phyloP scores from a whole-genome alignment of 352 stramenopile genomes.

The Phytophthora parvispora region DNA sequence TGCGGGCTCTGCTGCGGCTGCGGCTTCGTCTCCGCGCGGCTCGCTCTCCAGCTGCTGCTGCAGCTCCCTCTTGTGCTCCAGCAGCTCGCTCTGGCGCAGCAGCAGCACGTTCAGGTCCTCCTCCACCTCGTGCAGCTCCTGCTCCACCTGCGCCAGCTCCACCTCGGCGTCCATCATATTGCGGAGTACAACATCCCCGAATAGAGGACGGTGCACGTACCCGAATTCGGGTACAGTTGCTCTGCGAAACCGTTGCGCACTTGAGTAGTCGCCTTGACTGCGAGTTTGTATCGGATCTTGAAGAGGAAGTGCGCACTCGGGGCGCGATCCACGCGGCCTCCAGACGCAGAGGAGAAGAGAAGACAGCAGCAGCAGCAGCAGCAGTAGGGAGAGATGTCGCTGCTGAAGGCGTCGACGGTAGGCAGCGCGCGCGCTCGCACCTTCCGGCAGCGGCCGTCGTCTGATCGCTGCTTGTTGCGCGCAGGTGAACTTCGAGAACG shows the following conservation, averaged over 20 bases:
- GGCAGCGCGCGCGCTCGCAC: neutral
- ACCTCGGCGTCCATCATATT: slow-evolving; percentile 41
- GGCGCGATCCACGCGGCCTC: slow-evolving; percentile 28
- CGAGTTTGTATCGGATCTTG: slow-evolving; percentile 37
- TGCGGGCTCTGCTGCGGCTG: neutral
- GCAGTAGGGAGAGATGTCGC: slow-evolving; percentile 62
- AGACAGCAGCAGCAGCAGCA: neutral
- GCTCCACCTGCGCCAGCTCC: slow-evolving; percentile 62
- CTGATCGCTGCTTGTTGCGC: slow-evolving; percentile 6
- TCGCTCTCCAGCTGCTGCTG: slow-evolving; percentile 36
- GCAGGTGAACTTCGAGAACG: slow-evolving; percentile 89
- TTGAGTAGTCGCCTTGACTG: slow-evolving; percentile 8
- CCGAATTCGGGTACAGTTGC: slow-evolving; percentile 5
- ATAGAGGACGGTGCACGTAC: neutral
- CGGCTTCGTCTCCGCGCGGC: neutral
- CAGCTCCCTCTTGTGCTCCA: slow-evolving; percentile 58
- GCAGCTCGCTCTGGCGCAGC: slow-evolving; percentile 59
- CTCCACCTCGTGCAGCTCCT: slow-evolving; percentile 64
- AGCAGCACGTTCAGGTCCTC: slow-evolving; percentile 62
- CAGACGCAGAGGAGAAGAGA: neutral
- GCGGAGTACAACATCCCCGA: neutral
- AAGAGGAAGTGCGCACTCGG: slow-evolving; percentile 13
- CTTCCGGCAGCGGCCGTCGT: neutral
- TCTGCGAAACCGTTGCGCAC: slow-evolving; percentile 27
- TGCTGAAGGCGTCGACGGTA: slow-evolving; percentile 86